Base-by-base conservation (phyloP, 2,329 filamentous ascomycete genomes). In the Exophiala mesophila region DNA sequence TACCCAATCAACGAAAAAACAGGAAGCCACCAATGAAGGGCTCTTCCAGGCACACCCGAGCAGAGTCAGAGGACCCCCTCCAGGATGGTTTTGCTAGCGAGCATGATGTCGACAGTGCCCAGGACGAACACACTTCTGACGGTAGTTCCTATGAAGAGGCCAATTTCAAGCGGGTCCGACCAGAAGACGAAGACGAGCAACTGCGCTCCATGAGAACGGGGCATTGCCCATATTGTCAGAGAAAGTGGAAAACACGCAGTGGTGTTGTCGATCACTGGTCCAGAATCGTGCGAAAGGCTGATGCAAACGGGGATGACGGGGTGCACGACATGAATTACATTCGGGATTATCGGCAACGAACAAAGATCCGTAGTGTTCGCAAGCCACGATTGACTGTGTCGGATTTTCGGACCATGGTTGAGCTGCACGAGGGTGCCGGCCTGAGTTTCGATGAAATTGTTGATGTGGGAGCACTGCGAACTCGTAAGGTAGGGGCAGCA, bases 21-120 rank as follows among this genome's bases (percentile, higher is more conserved):
- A 26, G 12, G 13, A 36, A 32, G 16, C 39, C 16, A 34, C 15
- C 31, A 17, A 26, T 34, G n/a, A 26, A 12, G 23, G 7, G 12
- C 7, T 26, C 23, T 26, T 12, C 23, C 7, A 26, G 36, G 21
- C 23, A 23, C 10, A 28, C 40, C 9, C 39, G 49, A 13, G 49
- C 44, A 10, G 52, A 54, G 7, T 56, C 54, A 3, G 52, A 47
- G 33, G 54, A 56, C 39, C 54, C 54, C 5, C 41, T 56, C n/a
- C 52, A 55, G 34, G 48, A 49, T 18, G 53, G 41, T 7, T 53
- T 55, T 38, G 21, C 29, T 10, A 17, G 38, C 8, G 24, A 28
- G 10, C 34, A 36, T 23, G 34, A 38, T 4, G 41, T 44, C 5
- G 12, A 17, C 16, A 36, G 37, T 26, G 26, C 30, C n/a, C 31